Conservation (phyloP, 2,329 filamentous ascomycete species). For the Paraphaeosphaeria sporulosa region DNA sequence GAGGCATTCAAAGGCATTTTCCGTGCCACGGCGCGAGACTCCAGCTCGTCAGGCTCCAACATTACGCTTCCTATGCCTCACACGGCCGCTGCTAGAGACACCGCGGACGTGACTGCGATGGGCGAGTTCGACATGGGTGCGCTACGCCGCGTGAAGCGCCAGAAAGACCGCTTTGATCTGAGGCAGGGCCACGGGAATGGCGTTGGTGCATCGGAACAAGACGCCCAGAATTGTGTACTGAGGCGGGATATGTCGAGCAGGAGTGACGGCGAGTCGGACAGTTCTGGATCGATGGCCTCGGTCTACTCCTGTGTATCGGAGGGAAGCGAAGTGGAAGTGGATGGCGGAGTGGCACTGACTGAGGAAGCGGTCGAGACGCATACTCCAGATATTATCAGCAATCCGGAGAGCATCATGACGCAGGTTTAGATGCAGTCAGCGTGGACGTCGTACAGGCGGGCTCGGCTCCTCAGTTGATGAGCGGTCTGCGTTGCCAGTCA, state of each 20-base stretch:
- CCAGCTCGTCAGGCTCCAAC: slow-evolving; percentile 42
- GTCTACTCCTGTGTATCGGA: slow-evolving; percentile 34
- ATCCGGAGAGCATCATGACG: slow-evolving; percentile 33
- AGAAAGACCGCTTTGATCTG: slow-evolving; percentile 36
- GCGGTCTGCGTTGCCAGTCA: neutral
- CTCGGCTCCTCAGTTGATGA: neutral
- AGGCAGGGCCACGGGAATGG: slow-evolving; percentile 19
- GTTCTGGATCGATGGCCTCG: slow-evolving; percentile 29
- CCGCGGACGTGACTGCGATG: slow-evolving; percentile 15
- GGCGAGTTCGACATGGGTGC: slow-evolving; percentile 38
- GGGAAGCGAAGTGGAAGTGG: slow-evolving; percentile 56
- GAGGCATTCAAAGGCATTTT: slow-evolving; percentile 41
- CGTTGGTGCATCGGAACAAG: slow-evolving; percentile 17
- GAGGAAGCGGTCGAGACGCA: slow-evolving; percentile 64
- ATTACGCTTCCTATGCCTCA: slow-evolving; percentile 41
- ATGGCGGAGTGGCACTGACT: slow-evolving; percentile 62
- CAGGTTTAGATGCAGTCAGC: slow-evolving; percentile 25
- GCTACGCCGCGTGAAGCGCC: slow-evolving; percentile 33
- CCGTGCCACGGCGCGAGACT: slow-evolving; percentile 30
- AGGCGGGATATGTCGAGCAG: neutral
- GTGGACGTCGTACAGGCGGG: neutral
- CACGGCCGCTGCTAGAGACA: slow-evolving; percentile 33
- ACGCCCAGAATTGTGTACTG: slow-evolving; percentile 15
- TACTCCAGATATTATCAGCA: slow-evolving; percentile 43
- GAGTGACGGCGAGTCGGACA: slow-evolving; percentile 7